A percentile compares a stretch with the other conserved stretches of the same genome.
phyloP scores from a whole-genome alignment of 2,329 filamentous ascomycete species.

The Gnomoniopsis smithogilvyi region DNA sequence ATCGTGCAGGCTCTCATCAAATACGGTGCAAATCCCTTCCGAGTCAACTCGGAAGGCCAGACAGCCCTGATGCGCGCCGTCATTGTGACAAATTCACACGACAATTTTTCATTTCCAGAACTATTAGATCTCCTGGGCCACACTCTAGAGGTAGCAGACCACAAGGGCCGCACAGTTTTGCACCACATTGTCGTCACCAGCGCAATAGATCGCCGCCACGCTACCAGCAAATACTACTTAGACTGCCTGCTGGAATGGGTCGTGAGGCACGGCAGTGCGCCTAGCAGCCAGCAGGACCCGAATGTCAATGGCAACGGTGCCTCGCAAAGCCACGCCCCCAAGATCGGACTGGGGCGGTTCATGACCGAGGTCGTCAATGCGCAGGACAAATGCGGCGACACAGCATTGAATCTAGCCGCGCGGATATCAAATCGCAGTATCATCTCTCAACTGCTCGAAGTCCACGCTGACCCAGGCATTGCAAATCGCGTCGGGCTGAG shows the following conservation, averaged over 20 bases:
- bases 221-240: conserved; percentile 92
- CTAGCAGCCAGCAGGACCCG: conserved; percentile 36
- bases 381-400: conserved; percentile 90
- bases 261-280: conserved; percentile 67
- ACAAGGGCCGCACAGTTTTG: conserved; percentile 84
- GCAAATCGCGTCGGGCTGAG: conserved; percentile 85
- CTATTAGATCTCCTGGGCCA: conserved; percentile 83
- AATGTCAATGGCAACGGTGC: conserved; percentile 19
- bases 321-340: conserved; percentile 42
- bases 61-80: conserved; percentile 92
- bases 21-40: conserved; percentile 80
- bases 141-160: conserved; percentile 87
- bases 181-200: conserved; percentile 97
- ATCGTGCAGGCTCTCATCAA: conserved; percentile 78
- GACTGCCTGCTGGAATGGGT: conserved; percentile 94
- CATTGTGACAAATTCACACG: conserved; percentile 89
- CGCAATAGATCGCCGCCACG: conserved; percentile 87
- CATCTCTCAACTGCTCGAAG: conserved; percentile 93
- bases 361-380: conserved; percentile 97
- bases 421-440: conserved; percentile 91
- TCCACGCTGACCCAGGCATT: conserved; percentile 90
- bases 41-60: conserved; percentile 86
- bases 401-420: conserved; percentile 88
- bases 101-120: conserved; percentile 85
- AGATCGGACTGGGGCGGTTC: conserved; percentile 85